Evolutionary conservation across 495 filamentous ascomycete genomes (phyloP).

Genomic region (Hypoxylon subgilvum): DNA sequence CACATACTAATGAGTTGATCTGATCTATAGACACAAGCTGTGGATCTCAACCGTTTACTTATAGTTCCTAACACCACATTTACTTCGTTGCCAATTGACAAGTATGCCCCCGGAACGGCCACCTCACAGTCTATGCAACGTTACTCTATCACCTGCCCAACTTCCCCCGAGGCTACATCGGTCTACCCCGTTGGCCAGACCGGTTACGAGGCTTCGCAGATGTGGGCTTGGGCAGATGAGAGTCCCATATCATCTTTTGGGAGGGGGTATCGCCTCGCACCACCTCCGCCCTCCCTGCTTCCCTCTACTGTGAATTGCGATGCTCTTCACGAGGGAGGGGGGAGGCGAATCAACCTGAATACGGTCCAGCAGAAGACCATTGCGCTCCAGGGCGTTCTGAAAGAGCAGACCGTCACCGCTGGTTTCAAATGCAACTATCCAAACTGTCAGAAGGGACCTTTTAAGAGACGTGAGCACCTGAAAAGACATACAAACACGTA

Average conservation of each 20-base stretch:
- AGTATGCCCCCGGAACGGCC: not conserved
- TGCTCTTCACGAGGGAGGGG: not conserved
- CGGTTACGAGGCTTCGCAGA: not conserved
- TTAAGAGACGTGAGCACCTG: too few relatives aligned
- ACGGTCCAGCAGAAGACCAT: too few relatives aligned
- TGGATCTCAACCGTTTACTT: not conserved
- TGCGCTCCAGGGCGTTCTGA: too few relatives aligned
- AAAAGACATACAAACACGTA: too few relatives aligned
- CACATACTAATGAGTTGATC: not conserved
- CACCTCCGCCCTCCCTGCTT: not conserved
- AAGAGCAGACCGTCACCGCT: too few relatives aligned
- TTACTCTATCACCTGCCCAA: not conserved
- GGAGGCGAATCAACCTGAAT: too few relatives aligned
- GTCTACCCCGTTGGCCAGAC: not conserved
- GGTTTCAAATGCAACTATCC: too few relatives aligned
- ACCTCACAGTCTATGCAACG: not conserved
- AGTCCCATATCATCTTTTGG: not conserved
- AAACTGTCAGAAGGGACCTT: too few relatives aligned
- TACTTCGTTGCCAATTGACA: not conserved
- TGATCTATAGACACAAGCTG: not conserved
- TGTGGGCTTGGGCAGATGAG: not conserved
- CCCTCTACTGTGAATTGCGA: slow-evolving; percentile 1
- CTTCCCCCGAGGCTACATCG: not conserved
- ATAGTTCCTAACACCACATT: slow-evolving; percentile 1
- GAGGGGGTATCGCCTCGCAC: not conserved